phyloP scores from a whole-genome alignment of 2,329 filamentous ascomycete species.

The Calonectria pseudoreteaudii region DNA sequence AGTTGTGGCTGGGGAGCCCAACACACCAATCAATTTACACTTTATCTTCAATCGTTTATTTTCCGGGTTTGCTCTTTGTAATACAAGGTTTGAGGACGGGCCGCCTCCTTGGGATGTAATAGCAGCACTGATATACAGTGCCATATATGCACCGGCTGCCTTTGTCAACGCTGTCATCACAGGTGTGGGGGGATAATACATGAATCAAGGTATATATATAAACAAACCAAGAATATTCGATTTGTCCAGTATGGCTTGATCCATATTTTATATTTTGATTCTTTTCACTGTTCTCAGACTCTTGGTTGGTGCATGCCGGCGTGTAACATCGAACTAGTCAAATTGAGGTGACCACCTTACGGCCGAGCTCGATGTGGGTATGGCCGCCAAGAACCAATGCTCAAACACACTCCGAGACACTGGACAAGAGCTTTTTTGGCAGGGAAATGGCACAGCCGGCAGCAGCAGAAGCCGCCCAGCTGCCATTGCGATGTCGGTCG shows the following conservation, averaged over 20 bases:
- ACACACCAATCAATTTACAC: neutral
- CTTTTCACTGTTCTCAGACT: neutral
- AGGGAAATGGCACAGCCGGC: neutral
- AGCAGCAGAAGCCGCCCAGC: neutral
- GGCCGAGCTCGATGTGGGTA: neutral
- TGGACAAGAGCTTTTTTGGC: neutral
- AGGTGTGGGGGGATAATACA: neutral
- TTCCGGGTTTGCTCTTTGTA: neutral
- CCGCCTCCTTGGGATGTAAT: neutral
- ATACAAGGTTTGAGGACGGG: neutral
- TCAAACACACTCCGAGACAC: neutral
- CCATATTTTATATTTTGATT: neutral
- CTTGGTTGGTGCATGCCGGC: neutral
- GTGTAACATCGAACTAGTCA: neutral
- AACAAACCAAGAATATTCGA: neutral
- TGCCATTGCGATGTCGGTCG: constrained; percentile 6
- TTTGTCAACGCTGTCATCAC: neutral
- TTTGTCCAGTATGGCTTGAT: neutral
- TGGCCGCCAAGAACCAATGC: neutral
- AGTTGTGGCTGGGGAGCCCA: neutral
- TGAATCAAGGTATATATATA: neutral
- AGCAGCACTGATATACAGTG: neutral
- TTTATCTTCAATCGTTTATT: neutral
- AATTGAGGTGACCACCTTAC: no score
- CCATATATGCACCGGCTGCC: no score